These are phyloP conservation scores for Groenewaldozyma sp. DNA, from an alignment of 1,139 yeast genomes.

Conservation along the genomic window DNA sequence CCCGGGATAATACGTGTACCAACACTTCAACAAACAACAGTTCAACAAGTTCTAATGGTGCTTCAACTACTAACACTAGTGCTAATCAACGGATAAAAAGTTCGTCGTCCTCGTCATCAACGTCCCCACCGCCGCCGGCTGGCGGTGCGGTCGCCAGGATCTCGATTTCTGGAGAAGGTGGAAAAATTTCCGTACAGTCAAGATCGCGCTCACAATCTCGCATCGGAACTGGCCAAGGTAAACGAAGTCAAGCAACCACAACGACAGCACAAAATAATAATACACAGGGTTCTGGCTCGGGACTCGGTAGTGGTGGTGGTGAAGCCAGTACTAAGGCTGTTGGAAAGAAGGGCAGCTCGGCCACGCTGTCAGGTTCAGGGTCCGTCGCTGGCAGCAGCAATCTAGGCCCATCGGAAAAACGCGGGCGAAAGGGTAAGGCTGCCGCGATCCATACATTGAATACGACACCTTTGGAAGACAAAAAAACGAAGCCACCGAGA, in stretches of 20 bases:
- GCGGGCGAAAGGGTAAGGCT: slow-evolving; percentile 1
- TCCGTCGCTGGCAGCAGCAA: not conserved
- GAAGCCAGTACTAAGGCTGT: no score
- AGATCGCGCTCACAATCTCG: no score
- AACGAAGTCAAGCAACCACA: no score
- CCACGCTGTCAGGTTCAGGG: not conserved
- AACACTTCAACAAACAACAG: no score
- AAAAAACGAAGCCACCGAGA: not conserved
- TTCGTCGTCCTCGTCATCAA: not conserved
- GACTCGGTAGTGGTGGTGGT: no score
- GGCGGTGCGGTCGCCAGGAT: slow-evolving; percentile 1
- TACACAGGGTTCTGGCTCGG: no score
- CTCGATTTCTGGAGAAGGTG: no score
- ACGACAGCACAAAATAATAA: no score
- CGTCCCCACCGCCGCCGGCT: slow-evolving; percentile 1
- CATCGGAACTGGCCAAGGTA: no score
- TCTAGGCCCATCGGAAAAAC: not conserved
- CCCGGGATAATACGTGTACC: slow-evolving; percentile 13
- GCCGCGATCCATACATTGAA: not conserved
- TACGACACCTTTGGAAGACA: no score
- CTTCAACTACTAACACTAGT: not conserved
- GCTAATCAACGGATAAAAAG: not conserved
- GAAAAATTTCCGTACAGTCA: no score
- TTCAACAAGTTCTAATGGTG: slow-evolving; percentile 7
- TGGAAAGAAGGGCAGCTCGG: not conserved